Conservation (phyloP, 352 stramenopile genomes). For the Phytophthora chlamydospora region DNA sequence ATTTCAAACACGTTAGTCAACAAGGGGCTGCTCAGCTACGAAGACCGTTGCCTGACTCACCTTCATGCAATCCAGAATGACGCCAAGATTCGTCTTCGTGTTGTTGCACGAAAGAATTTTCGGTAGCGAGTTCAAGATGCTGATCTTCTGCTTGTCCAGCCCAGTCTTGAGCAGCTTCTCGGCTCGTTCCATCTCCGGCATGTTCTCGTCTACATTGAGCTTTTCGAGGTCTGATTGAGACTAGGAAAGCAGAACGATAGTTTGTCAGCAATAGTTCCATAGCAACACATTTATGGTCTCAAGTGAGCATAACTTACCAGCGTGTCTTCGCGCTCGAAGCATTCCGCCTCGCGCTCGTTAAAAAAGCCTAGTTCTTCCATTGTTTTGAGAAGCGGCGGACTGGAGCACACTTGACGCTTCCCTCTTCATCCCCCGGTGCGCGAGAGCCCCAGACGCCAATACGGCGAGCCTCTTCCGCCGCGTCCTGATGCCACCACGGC, state of each 20-base stretch:
- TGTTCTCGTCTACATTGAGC: constrained; percentile 86
- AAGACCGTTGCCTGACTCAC: constrained; percentile 22
- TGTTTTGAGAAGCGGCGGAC: constrained; percentile 22
- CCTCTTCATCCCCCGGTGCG: constrained; percentile 50
- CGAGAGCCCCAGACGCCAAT: constrained; percentile 24
- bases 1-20: constrained; percentile 1
- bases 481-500: constrained; percentile 20
- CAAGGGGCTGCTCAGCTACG: no score
- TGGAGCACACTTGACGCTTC: constrained; percentile 22
- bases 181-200: constrained; percentile 79
- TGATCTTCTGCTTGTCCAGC: constrained; percentile 85
- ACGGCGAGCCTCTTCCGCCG: constrained; percentile 20
- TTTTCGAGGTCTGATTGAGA: constrained; percentile 86
- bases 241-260: constrained; percentile 30
- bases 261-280: background rate
- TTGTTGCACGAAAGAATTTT: constrained; percentile 79
- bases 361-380: constrained; percentile 88
- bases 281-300: background rate
- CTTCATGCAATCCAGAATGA: constrained; percentile 81
- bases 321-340: constrained; percentile 82
- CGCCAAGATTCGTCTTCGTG: constrained; percentile 66
- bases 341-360: constrained; percentile 85
- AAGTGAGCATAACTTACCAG: constrained; percentile 45
- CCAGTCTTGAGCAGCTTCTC: constrained; percentile 81
- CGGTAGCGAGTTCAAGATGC: constrained; percentile 66